Conservation (phyloP, 345 rosid species). For the Microthlaspi erraticum region DNA sequence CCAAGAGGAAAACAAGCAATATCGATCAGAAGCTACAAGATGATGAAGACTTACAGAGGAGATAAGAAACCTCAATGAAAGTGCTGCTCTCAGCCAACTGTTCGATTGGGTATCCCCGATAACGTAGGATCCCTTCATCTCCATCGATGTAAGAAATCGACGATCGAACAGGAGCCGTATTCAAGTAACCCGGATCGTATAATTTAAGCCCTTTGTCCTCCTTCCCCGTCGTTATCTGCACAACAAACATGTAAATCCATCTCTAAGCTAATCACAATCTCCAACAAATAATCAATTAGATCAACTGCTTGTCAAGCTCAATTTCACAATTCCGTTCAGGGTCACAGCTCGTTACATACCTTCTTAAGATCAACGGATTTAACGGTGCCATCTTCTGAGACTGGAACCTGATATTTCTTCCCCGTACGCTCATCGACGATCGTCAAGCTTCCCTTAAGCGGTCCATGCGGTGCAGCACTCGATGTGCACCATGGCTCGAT, state of each 20-base stretch:
- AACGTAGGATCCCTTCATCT: slow-evolving; percentile 66
- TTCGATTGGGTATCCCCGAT: slow-evolving; percentile 40
- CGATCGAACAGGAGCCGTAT: slow-evolving; percentile 91
- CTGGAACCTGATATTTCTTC: slow-evolving; percentile 62
- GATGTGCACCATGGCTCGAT: slow-evolving; percentile 62
- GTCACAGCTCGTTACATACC: slow-evolving; percentile 48
- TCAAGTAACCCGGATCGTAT: slow-evolving; percentile 91
- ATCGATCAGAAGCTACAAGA: background rate
- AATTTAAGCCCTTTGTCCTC: slow-evolving; percentile 82
- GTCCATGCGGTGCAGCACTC: slow-evolving; percentile 51
- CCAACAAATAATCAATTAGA: background rate
- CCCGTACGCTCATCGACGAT: slow-evolving; percentile 84
- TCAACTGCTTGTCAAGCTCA: background rate
- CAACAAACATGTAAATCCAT: slow-evolving; percentile 19
- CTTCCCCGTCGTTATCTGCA: slow-evolving; percentile 75
- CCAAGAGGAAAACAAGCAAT: background rate
- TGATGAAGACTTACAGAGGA: slow-evolving; percentile 38
- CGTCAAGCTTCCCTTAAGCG: slow-evolving; percentile 62
- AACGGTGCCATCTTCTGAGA: slow-evolving; percentile 71
- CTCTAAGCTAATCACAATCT: background rate
- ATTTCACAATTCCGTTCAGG: slow-evolving; percentile 7
- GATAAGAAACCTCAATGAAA: slow-evolving; percentile 41
- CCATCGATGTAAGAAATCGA: slow-evolving; percentile 93
- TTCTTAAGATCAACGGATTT: slow-evolving; percentile 83
- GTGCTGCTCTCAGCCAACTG: slow-evolving; percentile 44